These are phyloP conservation scores for Saprolegnia diclina DNA, from an alignment of 352 stramenopile species.

Conservation along the genomic window DNA sequence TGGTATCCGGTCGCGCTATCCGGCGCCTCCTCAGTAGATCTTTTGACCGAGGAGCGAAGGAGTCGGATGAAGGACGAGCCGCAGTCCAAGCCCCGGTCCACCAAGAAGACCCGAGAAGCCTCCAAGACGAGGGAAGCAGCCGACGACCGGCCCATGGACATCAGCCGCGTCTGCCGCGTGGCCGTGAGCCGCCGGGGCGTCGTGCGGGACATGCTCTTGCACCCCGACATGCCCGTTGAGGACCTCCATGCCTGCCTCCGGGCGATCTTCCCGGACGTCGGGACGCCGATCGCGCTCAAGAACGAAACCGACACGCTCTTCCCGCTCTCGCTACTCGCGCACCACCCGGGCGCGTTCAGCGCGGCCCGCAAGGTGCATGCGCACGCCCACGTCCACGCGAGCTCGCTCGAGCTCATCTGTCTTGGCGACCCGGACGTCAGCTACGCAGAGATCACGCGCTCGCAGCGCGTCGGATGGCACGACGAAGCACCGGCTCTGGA, in stretches of 20 bases:
- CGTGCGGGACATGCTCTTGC: constrained; percentile 30
- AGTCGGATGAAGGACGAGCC: background rate
- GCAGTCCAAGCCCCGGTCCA: background rate
- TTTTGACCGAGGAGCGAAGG: background rate
- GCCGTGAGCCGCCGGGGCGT: constrained; percentile 12
- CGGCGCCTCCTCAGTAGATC: background rate
- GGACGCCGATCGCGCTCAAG: constrained; percentile 34
- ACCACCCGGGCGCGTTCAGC: constrained; percentile 49
- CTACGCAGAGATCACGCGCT: constrained; percentile 19
- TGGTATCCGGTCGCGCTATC: background rate
- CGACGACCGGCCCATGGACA: constrained; percentile 1
- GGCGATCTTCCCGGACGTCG: constrained; percentile 36
- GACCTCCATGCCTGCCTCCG: constrained; percentile 50
- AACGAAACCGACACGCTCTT: constrained; percentile 42
- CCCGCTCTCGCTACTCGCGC: constrained; percentile 59
- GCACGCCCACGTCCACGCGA: constrained; percentile 6
- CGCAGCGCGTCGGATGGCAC: constrained; percentile 14
- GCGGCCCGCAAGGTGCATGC: constrained; percentile 26
- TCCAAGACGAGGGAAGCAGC: background rate
- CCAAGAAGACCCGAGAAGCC: background rate
- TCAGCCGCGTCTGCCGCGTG: constrained; percentile 21
- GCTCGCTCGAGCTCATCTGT: constrained; percentile 22
- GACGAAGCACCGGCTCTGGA: constrained; percentile 31
- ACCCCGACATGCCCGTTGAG: constrained; percentile 33
- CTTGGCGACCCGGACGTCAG: constrained; percentile 11